Percentiles rank a stretch among this genome's conserved stretches.
Evolutionary conservation across 345 rosid genomes (phyloP).

Genomic region (Citrus glauca): DNA sequence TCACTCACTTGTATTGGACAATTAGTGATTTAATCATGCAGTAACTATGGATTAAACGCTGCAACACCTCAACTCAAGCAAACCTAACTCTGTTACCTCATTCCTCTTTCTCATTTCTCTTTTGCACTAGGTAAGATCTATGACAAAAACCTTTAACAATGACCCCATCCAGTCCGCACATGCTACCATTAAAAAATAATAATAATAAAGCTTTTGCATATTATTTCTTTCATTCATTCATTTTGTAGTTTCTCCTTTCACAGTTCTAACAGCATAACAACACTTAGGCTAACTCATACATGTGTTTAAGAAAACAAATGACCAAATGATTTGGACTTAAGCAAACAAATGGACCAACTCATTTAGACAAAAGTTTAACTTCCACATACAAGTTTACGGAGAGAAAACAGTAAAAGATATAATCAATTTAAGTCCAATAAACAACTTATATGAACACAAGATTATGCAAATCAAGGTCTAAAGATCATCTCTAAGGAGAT

Average conservation of each 20-base stretch:
- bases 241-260: background rate
- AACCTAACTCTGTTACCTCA: too few species aligned
- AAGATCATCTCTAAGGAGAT: background rate
- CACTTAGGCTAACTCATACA: background rate
- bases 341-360: background rate
- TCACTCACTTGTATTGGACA: too few species aligned
- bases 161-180: background rate
- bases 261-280: background rate
- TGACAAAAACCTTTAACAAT: background rate
- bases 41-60: too few species aligned
- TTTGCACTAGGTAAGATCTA: background rate
- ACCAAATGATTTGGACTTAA: background rate
- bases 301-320: background rate
- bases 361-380: background rate
- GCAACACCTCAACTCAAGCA: too few species aligned
- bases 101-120: background rate
- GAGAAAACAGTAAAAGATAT: too few species aligned
- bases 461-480: background rate
- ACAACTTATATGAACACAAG: background rate
- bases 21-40: too few species aligned
- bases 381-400: too few species aligned
- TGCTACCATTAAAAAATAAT: background rate
- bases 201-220: background rate
- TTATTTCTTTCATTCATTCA: too few species aligned
- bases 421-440: background rate